These are phyloP conservation scores for Ophiostoma triangulosporum DNA, from an alignment of 2,329 filamentous ascomycete genomes.

Conservation along the genomic window DNA sequence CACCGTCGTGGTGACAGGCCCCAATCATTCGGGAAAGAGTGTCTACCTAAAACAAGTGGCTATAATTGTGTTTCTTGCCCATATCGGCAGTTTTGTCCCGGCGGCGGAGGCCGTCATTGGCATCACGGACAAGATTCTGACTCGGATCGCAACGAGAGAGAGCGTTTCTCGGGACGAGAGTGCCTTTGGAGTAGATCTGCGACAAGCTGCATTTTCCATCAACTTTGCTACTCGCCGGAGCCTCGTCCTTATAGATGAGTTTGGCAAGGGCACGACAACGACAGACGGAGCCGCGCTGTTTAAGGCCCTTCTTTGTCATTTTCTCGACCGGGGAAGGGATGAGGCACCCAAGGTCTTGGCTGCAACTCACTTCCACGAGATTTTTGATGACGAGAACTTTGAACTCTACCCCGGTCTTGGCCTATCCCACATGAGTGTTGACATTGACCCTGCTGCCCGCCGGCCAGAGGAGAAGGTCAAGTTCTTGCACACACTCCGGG, in stretches of 20 bases:
- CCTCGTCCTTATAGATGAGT: conserved; percentile 85
- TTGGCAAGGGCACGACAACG: conserved; percentile 52
- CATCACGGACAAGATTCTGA: conserved; percentile 84
- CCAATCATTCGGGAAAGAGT: conserved; percentile 95
- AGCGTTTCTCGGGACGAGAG: conserved; percentile 46
- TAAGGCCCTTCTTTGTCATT: conserved; percentile 43
- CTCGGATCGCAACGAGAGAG: conserved; percentile 64
- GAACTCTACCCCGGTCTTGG: conserved; percentile 32
- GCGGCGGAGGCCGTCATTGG: conserved; percentile 65
- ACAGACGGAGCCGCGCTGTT: conserved; percentile 46
- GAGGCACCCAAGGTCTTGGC: conserved; percentile 43
- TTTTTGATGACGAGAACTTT: conserved; percentile 53
- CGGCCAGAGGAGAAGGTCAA: conserved; percentile 49
- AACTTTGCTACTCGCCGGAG: conserved; percentile 63
- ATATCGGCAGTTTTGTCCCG: conserved; percentile 85
- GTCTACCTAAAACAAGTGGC: conserved; percentile 90
- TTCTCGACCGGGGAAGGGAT: conserved; percentile 29
- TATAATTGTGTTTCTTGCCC: conserved; percentile 80
- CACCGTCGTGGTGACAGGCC: conserved; percentile 74
- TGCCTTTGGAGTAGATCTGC: conserved; percentile 64
- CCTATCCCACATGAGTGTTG: conserved; percentile 62
- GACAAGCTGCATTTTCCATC: conserved; percentile 69
- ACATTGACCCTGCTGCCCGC: conserved; percentile 37
- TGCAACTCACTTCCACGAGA: conserved; percentile 55
- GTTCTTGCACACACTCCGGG: conserved; percentile 57